Base-by-base conservation (phyloP, 441 rosid species). In the Geranium incanum region DNA sequence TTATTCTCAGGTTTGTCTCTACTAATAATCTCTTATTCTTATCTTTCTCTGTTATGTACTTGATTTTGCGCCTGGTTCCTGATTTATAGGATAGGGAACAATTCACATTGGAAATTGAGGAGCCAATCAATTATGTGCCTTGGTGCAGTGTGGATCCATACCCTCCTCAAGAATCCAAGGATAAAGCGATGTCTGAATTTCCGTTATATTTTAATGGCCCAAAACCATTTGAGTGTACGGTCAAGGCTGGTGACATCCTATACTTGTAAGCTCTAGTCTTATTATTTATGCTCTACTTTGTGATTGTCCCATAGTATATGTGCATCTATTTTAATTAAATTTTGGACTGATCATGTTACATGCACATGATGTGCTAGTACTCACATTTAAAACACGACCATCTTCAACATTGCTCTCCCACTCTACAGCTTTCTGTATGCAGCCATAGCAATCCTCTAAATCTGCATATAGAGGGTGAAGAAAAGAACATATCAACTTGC, bases 111-210 rank as follows among this genome's bases (percentile, higher is more conserved):
- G 92, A 88, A 72, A 38, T 87, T 68, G 96, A 86, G 77, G 71
- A 84, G 69, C 96, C 97, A 5, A 1, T 37, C 72, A 85, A 81
- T 78, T 37, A 55, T 16, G 93, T 87, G 64, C 98, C 95, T 0
- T 93, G 97, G 98, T 81, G 86, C 73, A 87, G 97, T 79, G 92
- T 89, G 67, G 78, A 93, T 79, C 98, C 96, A 41, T 84, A 81
- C 68, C 90, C 96, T 64, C 75, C 86, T 37, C 77, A 68, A 2
- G 87, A 80, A 75, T 79, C 67, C 2, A 70, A 78, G 74, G 82
- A 80, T 65, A 74, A 67, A 9, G 94, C 84, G 76, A 84, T 76
- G 73, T 72, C 77, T 41, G 85, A 85, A 36, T 93, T 82, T 72
- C 96, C 96, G 0, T 68, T 86, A 75, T 93, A 82, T 78, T 93